Conservation (phyloP, 352 stramenopile genomes). For the Pythium scleroteichum region DNA sequence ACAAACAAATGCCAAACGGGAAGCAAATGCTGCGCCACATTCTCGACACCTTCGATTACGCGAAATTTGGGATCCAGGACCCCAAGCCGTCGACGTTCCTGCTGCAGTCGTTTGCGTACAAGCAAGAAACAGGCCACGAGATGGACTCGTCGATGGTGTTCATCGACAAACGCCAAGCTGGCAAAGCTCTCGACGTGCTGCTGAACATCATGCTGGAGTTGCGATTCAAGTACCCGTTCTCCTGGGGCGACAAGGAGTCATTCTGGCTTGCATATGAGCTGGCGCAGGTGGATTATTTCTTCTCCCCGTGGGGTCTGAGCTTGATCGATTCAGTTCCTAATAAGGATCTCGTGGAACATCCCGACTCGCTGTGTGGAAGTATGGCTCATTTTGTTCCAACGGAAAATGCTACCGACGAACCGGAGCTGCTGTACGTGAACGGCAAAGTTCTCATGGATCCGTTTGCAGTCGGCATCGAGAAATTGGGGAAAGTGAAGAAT, state of each 20-base stretch:
- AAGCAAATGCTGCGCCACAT: constrained; percentile 42
- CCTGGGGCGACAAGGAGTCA: constrained; percentile 57
- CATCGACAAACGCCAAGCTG: constrained; percentile 46
- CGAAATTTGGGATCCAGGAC: constrained; percentile 32
- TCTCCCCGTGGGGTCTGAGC: constrained; percentile 65
- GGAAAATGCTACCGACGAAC: constrained; percentile 6
- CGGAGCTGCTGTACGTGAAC: constrained; percentile 65
- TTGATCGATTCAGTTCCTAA: constrained; percentile 50
- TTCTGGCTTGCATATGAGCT: constrained; percentile 81
- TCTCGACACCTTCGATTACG: constrained; percentile 57
- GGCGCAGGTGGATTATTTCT: constrained; percentile 55
- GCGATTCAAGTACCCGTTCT: constrained; percentile 60
- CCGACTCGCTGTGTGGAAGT: constrained; percentile 64
- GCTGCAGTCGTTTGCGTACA: constrained; percentile 41
- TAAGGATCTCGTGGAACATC: constrained; percentile 53
- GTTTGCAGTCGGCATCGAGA: constrained; percentile 33
- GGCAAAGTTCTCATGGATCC: constrained; percentile 59
- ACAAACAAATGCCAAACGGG: constrained; percentile 3
- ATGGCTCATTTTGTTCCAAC: constrained; percentile 63
- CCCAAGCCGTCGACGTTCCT: constrained; percentile 22
- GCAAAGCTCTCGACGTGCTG: constrained; percentile 46
- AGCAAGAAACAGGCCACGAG: constrained; percentile 47
- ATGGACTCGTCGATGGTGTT: constrained; percentile 68
- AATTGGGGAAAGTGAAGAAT: constrained; percentile 2
- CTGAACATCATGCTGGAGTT: constrained; percentile 52